A percentile compares a stretch with the other conserved stretches of the same genome.
Evolutionary conservation across 768 basidiomycete species (phyloP).

Genomic region (Piloderma croceum): DNA sequence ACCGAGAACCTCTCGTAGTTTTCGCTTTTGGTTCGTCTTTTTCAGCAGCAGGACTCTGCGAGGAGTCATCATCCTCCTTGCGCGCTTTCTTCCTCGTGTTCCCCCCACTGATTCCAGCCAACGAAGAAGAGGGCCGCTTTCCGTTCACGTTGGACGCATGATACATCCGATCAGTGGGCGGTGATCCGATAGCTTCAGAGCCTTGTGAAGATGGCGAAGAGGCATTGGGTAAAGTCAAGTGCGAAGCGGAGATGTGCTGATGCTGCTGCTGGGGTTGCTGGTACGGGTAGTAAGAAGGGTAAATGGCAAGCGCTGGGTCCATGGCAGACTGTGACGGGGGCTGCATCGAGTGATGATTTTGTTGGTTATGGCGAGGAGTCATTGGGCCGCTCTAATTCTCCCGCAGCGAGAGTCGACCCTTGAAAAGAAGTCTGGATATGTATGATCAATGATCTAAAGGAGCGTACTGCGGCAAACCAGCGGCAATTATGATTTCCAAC

Average conservation of each 20-base stretch:
- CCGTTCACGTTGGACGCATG: constrained; percentile 50
- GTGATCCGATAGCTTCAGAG: constrained; percentile 71
- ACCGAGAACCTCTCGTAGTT: constrained; percentile 84
- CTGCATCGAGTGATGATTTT: constrained; percentile 46
- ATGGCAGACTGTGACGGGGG: constrained; percentile 61
- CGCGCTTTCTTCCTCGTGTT: constrained; percentile 56
- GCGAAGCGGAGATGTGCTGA: constrained; percentile 46
- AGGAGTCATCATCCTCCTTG: constrained; percentile 55
- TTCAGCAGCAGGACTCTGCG: constrained; percentile 47
- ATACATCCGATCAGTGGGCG: constrained; percentile 59
- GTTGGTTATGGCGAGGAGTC: constrained; percentile 89
- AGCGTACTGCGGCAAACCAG: no score
- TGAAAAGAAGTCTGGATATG: no score
- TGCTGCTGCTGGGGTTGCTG: constrained; percentile 42
- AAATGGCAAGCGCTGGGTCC: constrained; percentile 66
- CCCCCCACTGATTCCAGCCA: constrained; percentile 30
- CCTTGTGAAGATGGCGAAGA: constrained; percentile 79
- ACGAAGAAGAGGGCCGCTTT: constrained; percentile 58
- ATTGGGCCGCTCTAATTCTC: constrained; percentile 90
- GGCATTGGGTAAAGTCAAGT: constrained; percentile 52
- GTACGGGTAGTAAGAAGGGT: constrained; percentile 56
- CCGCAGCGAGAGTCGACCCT: no score
- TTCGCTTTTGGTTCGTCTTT: constrained; percentile 73
- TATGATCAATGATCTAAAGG: no score
- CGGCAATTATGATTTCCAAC: no score